Conservation (phyloP, 495 filamentous ascomycete species). For the Parathielavia appendiculata region DNA sequence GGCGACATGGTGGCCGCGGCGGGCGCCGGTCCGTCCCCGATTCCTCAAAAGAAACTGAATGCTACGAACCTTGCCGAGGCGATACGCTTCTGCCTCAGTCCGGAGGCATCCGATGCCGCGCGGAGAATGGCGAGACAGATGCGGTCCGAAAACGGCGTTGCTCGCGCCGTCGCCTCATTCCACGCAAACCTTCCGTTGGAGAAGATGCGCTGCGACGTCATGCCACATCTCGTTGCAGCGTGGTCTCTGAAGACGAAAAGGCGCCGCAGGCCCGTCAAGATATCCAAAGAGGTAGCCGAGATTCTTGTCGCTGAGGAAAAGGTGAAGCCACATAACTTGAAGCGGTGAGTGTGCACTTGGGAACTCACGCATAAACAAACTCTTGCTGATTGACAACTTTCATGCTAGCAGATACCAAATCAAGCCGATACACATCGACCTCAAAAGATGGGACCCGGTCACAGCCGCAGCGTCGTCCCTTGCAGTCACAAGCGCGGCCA, state of each 20-base stretch:
- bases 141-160: slow-evolving; percentile 54
- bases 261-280: background rate
- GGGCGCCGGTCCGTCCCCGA: slow-evolving; percentile 65
- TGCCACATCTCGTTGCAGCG: background rate
- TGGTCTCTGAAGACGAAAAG: background rate
- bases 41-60: slow-evolving; percentile 62
- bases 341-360: background rate
- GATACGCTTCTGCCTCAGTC: slow-evolving; percentile 53
- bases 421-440: background rate
- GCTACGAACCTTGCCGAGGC: slow-evolving; percentile 55
- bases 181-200: background rate
- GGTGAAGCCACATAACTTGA: background rate
- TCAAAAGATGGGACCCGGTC: background rate
- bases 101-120: slow-evolving; percentile 51
- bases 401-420: background rate
- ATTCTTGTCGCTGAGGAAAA: background rate
- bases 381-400: background rate
- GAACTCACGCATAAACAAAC: too few species aligned
- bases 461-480: background rate
- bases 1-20: slow-evolving; percentile 65
- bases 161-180: background rate
- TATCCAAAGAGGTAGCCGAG: background rate
- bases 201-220: background rate
- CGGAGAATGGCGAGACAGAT: slow-evolving; percentile 55
- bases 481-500: background rate